Evolutionary conservation across 2,329 filamentous ascomycete genomes (phyloP).

Genomic region (Fonsecaea monophora): DNA sequence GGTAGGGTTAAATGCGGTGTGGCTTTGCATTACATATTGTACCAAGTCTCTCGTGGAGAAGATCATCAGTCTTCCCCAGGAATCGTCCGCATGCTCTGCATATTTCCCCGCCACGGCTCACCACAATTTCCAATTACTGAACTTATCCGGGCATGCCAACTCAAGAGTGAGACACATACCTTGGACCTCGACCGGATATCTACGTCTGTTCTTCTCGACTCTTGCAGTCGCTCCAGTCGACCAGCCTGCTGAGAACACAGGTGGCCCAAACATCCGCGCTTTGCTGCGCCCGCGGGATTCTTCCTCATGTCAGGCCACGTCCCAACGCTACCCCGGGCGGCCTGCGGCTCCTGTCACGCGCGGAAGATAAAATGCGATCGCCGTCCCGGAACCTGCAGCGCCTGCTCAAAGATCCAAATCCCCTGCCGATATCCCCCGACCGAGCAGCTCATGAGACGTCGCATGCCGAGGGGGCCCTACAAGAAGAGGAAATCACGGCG

Average conservation of each 20-base stretch:
- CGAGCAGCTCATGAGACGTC: not conserved
- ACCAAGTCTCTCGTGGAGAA: too few relatives aligned
- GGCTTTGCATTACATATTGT: too few relatives aligned
- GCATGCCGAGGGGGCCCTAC: conserved; percentile 2
- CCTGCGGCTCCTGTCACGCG: conserved; percentile 3
- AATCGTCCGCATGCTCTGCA: not conserved
- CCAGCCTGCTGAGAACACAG: not conserved
- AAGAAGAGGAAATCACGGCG: conserved; percentile 16
- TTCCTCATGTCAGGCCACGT: not conserved
- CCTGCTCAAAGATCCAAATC: conserved; percentile 1
- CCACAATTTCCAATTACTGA: not conserved
- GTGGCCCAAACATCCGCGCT: not conserved
- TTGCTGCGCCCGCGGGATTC: not conserved
- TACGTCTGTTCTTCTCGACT: not conserved
- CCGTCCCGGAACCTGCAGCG: not conserved
- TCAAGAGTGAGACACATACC: too few relatives aligned
- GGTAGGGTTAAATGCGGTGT: not conserved
- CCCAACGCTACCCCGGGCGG: not conserved
- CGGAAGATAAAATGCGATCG: conserved; percentile 14
- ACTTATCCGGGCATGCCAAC: too few relatives aligned
- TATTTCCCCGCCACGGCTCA: not conserved
- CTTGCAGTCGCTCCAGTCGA: not conserved
- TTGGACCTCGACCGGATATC: not conserved
- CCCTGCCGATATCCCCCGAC: conserved; percentile 7
- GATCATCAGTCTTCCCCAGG: not conserved